Conservation (phyloP, 1,284 basidiomycete species). For the Pterulicium gracile region DNA sequence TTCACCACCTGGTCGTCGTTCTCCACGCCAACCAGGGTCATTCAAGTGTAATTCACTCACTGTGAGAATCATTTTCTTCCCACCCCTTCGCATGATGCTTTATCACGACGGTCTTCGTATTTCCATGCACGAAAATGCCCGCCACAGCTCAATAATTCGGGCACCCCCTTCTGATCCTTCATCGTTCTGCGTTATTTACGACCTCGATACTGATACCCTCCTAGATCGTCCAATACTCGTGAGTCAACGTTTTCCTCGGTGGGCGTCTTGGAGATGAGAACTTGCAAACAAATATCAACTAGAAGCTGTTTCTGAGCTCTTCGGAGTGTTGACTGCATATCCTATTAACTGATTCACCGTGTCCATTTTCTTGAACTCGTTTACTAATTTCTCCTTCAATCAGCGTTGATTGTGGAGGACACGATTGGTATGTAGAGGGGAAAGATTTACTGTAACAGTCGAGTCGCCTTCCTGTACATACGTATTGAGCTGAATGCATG, state of each 20-base stretch:
- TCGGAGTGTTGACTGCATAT: conserved; percentile 41
- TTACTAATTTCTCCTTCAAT: background rate
- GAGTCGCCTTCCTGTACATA: too few species aligned
- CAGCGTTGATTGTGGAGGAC: too few species aligned
- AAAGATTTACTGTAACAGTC: too few species aligned
- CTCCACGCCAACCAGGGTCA: too few species aligned
- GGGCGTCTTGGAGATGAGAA: conserved; percentile 23
- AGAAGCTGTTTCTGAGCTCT: conserved; percentile 76
- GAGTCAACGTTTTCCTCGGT: conserved; percentile 1
- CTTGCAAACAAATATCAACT: conserved; percentile 53
- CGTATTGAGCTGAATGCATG: too few species aligned
- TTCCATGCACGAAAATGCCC: conserved; percentile 74
- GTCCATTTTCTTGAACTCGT: background rate
- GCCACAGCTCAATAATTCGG: conserved; percentile 78
- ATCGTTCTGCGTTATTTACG: conserved; percentile 3
- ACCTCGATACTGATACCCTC: conserved; percentile 6
- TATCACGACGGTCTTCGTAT: conserved; percentile 88
- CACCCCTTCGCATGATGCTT: conserved; percentile 31
- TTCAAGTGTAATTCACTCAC: too few species aligned
- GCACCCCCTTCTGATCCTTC: conserved; percentile 60
- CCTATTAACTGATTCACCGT: conserved; percentile 16
- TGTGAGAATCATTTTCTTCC: conserved; percentile 15
- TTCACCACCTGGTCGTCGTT: too few species aligned
- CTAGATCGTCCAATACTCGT: background rate
- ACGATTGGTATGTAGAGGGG: too few species aligned